Percentiles rank a stretch among this genome's conserved stretches.
Conservation (phyloP, 164 flowering plant species). For the Amborella trichopoda region DNA sequence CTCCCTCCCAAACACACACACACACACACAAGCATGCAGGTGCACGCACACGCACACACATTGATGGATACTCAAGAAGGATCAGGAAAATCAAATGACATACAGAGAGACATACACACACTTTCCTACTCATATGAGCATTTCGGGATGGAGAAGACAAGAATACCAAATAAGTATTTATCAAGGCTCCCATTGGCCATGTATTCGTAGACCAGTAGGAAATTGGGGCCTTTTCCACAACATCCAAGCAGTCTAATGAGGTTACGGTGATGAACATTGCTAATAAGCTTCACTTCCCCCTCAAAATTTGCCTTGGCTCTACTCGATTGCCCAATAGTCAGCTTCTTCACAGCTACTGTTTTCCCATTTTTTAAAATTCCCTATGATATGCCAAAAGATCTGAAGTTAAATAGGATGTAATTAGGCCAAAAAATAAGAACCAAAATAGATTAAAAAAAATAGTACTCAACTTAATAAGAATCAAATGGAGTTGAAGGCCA, state of each 20-base stretch:
- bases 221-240: conserved; percentile 36
- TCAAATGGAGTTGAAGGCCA: no score
- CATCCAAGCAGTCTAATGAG: conserved; percentile 51
- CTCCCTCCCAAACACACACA: no score
- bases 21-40: no score
- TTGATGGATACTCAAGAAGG: no score
- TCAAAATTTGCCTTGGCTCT: conserved; percentile 28
- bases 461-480: no score
- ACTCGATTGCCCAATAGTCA: conserved; percentile 15
- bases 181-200: conserved; percentile 56
- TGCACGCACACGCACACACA: no score
- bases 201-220: conserved; percentile 39
- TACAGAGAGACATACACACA: no score
- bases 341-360: conserved; percentile 45
- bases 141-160: no score
- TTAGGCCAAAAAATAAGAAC: not conserved
- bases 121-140: no score
- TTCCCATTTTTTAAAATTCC: conserved; percentile 37
- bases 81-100: no score
- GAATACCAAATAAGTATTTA: conserved; percentile 39
- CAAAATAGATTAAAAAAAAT: no score
- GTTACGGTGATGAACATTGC: conserved; percentile 55
- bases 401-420: no score
- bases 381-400: conserved; percentile 13
- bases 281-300: conserved; percentile 40